These are phyloP conservation scores for Penicillium sp. DNA, from an alignment of 2,329 filamentous ascomycete genomes.

Conservation along the genomic window DNA sequence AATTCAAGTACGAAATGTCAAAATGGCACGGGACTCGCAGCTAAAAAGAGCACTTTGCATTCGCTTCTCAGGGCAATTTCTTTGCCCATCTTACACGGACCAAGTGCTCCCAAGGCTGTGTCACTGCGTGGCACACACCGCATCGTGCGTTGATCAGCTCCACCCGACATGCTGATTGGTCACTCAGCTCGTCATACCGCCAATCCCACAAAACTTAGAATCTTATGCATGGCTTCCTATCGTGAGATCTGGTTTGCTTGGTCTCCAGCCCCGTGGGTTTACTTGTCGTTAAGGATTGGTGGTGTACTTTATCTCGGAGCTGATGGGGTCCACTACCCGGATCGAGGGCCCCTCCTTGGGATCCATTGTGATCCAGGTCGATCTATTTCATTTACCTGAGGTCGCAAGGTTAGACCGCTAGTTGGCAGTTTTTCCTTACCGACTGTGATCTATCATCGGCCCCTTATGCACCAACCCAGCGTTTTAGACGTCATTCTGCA, in stretches of 20 bases:
- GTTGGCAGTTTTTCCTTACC: not conserved
- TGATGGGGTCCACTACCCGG: not conserved
- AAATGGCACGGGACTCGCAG: not conserved
- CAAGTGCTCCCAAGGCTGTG: not conserved
- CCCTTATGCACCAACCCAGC: not conserved
- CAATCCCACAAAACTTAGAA: not conserved
- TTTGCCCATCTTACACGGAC: not conserved
- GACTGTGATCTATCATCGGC: not conserved
- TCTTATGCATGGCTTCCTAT: not conserved
- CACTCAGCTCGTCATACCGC: not conserved
- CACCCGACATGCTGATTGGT: not conserved
- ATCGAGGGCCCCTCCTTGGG: not conserved
- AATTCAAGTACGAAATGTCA: not conserved
- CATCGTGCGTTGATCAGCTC: not conserved
- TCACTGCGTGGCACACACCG: not conserved
- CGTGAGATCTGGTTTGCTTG: not conserved
- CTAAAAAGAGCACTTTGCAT: not conserved
- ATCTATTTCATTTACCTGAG: not conserved
- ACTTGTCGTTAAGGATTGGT: not conserved
- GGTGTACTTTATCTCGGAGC: not conserved
- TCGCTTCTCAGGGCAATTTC: not conserved
- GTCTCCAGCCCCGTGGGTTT: not conserved
- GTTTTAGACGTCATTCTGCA: not conserved
- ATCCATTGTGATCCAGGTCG: not conserved
- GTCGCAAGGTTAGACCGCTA: conserved; percentile 1